phyloP scores from a whole-genome alignment of 768 basidiomycete genomes.

The Suillus tomentosus region DNA sequence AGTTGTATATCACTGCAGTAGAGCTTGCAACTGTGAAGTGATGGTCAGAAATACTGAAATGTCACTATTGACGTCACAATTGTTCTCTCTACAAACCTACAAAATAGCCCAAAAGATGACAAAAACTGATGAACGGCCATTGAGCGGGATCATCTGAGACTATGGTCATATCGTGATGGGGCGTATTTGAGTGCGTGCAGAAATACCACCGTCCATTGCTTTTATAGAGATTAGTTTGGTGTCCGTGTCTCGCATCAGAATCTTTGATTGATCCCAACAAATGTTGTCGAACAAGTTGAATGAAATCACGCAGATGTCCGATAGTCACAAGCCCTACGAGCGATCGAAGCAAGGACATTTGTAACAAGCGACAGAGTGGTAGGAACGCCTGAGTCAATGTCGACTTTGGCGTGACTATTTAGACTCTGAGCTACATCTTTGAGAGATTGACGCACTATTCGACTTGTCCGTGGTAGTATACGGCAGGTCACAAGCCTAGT shows the following conservation, averaged over 20 bases:
- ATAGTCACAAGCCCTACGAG: too few relatives aligned
- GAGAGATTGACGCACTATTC: not conserved
- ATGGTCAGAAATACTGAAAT: not conserved
- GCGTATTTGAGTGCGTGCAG: not conserved
- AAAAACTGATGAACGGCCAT: not conserved
- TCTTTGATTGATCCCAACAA: not conserved
- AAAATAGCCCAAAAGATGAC: not conserved
- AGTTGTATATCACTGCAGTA: not conserved
- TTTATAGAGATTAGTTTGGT: not conserved
- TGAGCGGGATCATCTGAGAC: not conserved
- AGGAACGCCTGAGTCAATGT: not conserved
- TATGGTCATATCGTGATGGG: not conserved
- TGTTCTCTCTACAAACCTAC: not conserved
- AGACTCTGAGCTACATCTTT: not conserved
- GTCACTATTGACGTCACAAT: not conserved
- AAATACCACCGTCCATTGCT: not conserved
- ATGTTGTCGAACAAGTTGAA: not conserved
- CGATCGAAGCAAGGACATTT: not conserved
- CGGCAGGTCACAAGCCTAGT: too few relatives aligned
- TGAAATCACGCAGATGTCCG: not conserved
- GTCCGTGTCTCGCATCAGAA: not conserved
- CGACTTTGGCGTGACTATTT: not conserved
- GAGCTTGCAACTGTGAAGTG: not conserved
- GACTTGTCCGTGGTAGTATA: too few relatives aligned
- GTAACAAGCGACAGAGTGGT: not conserved